Base-by-base conservation (phyloP, 352 stramenopile genomes). In the Pythium brassicae region DNA sequence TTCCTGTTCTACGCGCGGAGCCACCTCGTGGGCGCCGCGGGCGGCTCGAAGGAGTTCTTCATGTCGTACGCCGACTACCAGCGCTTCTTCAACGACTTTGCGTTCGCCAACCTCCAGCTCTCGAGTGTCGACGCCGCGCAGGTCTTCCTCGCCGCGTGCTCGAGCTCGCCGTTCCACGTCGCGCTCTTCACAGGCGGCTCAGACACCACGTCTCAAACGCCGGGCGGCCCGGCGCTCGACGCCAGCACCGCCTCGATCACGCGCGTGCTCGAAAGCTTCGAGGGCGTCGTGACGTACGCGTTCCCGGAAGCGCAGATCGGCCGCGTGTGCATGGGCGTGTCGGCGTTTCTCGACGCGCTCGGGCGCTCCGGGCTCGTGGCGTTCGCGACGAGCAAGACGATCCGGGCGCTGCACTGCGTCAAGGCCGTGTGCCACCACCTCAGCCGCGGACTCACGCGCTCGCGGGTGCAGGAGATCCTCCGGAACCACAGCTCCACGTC, bases 341-440 rank as follows among this genome's bases (percentile, higher is more conserved):
- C 70, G n/a, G 76, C 78, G 11, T 89, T 89, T 37, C 65, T 89
- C 1, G 83, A 92, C 49, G 62, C 69, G 29, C 55, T 90, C 19
- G 76, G 79, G 22, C 79, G 79, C 34, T 72, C 62, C 22, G 76
- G 82, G 0, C 64, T 92, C 23, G 69, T 68, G 4, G 74, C 77
- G 7, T 83, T 87, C 40, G 57, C 68, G 12, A 27, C 32, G 25
- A 72, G 63, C 12, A 69, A 63, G 35, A 54, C 52, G 15, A 55
- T 82, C 39, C 75, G 79, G 57, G 78, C 72, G 6, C 67, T 86
- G 23, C 72, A 82, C 50, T 87, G 76, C 17, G 68, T 89, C n/a
- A 92, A 92, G 40, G 79, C 77, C 5, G 57, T 92, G 6, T 89
- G 89, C 50, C 79, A 92, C 42, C 82, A 92, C 50, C 59, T 92